Evolutionary conservation across 2,329 filamentous ascomycete species (phyloP), one percentile per base, ranked within the genome.

Genomic region (Cytospora piceicola): DNA sequence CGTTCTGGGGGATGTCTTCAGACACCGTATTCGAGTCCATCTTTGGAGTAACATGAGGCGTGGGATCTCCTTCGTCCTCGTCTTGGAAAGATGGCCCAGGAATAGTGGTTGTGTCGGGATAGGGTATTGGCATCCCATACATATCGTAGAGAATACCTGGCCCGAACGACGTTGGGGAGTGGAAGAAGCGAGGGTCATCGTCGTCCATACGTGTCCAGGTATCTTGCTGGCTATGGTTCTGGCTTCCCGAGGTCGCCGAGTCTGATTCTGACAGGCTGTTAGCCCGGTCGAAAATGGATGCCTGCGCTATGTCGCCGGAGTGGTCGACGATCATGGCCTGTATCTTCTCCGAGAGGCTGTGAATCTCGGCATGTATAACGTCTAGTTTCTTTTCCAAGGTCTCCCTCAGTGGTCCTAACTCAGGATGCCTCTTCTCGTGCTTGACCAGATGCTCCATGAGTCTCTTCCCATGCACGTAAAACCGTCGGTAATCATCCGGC

Each of bases 401-500:
- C 12, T 69, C 68, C 3, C 75, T 75, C 5, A 73, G 74, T n/a
- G 72, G 63, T 5, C 80, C 64, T 32, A 69, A 69, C 17, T 74
- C 69, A 14, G 72, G 67, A 51, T 66, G 22, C 51, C 69, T 77
- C 67, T 72, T 78, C 71, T 76, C 77, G 27, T 76, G 76, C 7
- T 76, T 77, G n/a, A 72, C 70, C 0, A 84, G 64, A 70, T 84
- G 81, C 32, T 77, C 73, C 3, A 78, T 67, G 20, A 87, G 73
- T 59, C 78, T 80, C 46, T 77, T 76, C 0, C 83, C 83, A 64
- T 87, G 84, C 22, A 85, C 81, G 22, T 78, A 74, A 59, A 84
- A 85, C 12, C 82, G 75, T 15, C 81, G 76, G 69, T 83, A 86
- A 70, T 87, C 84, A 62, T 85, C 81, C 0, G 83, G 78, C 36